Base-by-base conservation (phyloP, 2,329 filamentous ascomycete genomes). In the Hawksworthiomyces lignivorus region DNA sequence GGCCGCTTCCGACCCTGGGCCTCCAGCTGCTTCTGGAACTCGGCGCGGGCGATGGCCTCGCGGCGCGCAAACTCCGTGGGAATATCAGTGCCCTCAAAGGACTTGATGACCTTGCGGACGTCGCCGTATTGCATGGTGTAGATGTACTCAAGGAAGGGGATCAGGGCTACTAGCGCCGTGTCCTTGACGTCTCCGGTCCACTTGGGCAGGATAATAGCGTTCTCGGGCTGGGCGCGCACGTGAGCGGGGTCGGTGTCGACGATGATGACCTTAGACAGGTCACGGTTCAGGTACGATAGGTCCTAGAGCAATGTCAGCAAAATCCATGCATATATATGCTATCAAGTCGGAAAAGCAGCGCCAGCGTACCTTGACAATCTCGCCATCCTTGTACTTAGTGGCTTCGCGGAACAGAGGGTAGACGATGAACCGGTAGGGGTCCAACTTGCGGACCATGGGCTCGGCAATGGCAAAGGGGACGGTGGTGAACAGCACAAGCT, bases 131-230 rank as follows among this genome's bases (percentile, higher is more conserved):
- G 84, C 85, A 97, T 95, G 17, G 88, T 92, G 51, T 88, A 87
- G 50, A 98, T 79, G 64, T 96, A 97, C 67, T 98, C 92, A 48
- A 98, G 80, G 78, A 98, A 96, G 11, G 92, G 92, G 45, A 98
- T 94, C 36, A 96, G 70, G 4, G 81, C 77, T 18, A 98, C 84
- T 10, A 98, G 82, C 35, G 87, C 86, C 58, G 81, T 87, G 62
- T 98, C 90, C 54, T 81, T 77, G 35, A 80, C 65, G 51, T 94
- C 76, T 26, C 92, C 92, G 43, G 74, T 84, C 92, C 92, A 98
- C 54, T 89, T 88, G 22, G 87, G 80, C 22, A 98, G 70, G 35
- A 97, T 69, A 52, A 98, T 92, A 51, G 92, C 87, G 63, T 98
- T 98, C 56, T 95, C 87, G n/a, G 92, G 92, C 58, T 98, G 92